Evolutionary conservation across 1,284 basidiomycete species (phyloP).

Genomic region (Anthracocystis setariae): DNA sequence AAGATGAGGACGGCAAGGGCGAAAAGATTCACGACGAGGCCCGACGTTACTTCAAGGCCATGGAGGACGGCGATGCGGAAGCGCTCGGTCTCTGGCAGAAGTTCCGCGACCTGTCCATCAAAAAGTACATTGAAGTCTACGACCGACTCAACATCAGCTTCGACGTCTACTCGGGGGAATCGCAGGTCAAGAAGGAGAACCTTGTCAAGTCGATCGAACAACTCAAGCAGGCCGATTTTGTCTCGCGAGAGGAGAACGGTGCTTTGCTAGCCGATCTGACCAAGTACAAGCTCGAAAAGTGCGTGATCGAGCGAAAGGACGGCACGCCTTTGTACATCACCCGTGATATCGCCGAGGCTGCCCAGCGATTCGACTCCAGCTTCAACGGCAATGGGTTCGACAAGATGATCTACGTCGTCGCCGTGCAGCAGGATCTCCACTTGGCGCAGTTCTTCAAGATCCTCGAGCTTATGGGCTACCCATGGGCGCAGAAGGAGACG

Average conservation of each 20-base stretch:
- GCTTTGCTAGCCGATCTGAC: conserved; percentile 62
- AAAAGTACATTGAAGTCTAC: conserved; percentile 91
- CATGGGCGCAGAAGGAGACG: conserved; percentile 75
- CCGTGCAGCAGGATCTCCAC: conserved; percentile 94
- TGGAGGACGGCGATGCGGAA: conserved; percentile 87
- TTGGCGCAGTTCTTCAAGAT: conserved; percentile 94
- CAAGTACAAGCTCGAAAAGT: conserved; percentile 76
- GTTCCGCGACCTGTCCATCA: conserved; percentile 91
- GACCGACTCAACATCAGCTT: conserved; percentile 89
- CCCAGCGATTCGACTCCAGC: conserved; percentile 80
- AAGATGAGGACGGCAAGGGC: conserved; percentile 72
- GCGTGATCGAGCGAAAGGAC: conserved; percentile 93
- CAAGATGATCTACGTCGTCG: conserved; percentile 97
- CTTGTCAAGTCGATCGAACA: conserved; percentile 73
- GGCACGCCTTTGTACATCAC: conserved; percentile 98
- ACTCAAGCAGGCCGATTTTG: conserved; percentile 47
- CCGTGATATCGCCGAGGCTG: conserved; percentile 94
- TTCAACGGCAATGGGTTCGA: conserved; percentile 74
- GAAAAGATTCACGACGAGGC: conserved; percentile 80
- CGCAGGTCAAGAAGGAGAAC: conserved; percentile 81
- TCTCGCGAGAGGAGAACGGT: conserved; percentile 61
- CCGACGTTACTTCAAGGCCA: conserved; percentile 89
- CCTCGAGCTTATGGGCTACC: conserved; percentile 86
- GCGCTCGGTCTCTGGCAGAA: conserved; percentile 88
- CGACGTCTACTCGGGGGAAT: conserved; percentile 94